Evolutionary conservation across 441 rosid species (phyloP).

Genomic region (Lepidium campestre): DNA sequence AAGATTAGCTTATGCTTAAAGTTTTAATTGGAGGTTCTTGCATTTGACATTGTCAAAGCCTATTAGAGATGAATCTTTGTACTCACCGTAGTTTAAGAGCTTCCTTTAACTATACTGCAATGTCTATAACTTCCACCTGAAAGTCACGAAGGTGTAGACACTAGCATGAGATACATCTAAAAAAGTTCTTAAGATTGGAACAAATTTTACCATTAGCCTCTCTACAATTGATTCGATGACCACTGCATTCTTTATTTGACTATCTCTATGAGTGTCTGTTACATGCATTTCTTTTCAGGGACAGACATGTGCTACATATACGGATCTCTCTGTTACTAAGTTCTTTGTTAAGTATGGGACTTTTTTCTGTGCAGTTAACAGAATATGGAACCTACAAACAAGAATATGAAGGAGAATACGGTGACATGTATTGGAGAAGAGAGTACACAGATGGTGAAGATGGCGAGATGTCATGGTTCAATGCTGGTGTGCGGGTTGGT

Average conservation of each 20-base stretch:
- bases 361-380: constrained; percentile 32
- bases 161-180: background rate
- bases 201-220: background rate
- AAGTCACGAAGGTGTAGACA: background rate
- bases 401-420: constrained; percentile 42
- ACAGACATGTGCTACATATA: background rate
- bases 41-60: background rate
- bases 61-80: background rate
- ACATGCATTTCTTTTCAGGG: background rate
- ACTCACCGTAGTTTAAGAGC: background rate
- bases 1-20: background rate
- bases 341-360: background rate
- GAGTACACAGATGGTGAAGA: constrained; percentile 49
- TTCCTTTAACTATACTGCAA: background rate
- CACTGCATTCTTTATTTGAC: background rate
- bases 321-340: background rate
- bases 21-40: background rate
- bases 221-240: background rate
- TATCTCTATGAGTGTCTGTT: background rate
- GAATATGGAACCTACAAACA: constrained; percentile 36
- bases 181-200: background rate
- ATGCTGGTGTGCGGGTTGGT: constrained; percentile 66
- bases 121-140: background rate
- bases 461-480: constrained; percentile 66
- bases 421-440: constrained; percentile 21